These are phyloP conservation scores for Toxicodendron radicans DNA, from an alignment of 345 rosid species.

Conservation along the genomic window DNA sequence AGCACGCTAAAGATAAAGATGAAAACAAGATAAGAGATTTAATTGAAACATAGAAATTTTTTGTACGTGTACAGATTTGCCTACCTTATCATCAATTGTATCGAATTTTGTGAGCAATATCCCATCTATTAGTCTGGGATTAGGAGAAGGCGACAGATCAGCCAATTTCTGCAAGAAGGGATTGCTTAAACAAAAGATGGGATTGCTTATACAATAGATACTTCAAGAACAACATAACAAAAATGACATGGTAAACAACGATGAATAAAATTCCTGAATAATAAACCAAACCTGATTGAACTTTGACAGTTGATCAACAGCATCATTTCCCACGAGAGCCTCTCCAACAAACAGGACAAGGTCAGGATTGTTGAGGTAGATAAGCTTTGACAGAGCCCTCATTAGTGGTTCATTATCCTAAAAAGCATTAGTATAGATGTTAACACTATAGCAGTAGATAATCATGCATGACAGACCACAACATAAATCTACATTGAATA, in stretches of 20 bases:
- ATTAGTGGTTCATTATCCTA: slow-evolving; percentile 97
- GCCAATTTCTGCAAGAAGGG: slow-evolving; percentile 66
- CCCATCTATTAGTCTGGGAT: slow-evolving; percentile 82
- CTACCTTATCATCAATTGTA: slow-evolving; percentile 95
- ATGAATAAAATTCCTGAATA: neutral
- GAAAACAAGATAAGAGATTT: neutral
- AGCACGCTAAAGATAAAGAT: neutral
- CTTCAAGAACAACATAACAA: neutral
- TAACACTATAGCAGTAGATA: neutral
- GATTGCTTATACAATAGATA: slow-evolving; percentile 8
- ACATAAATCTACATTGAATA: neutral
- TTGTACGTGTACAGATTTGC: neutral
- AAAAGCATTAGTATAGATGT: slow-evolving; percentile 3
- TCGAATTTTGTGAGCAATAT: slow-evolving; percentile 94
- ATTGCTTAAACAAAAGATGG: slow-evolving; percentile 5
- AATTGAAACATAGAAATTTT: neutral
- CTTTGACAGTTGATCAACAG: slow-evolving; percentile 92
- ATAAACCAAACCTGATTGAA: slow-evolving; percentile 74
- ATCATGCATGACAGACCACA: neutral
- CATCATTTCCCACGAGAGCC: slow-evolving; percentile 98
- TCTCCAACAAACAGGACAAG: slow-evolving; percentile 97
- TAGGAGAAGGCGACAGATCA: slow-evolving; percentile 76
- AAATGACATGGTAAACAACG: neutral
- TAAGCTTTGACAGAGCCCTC: slow-evolving; percentile 97
- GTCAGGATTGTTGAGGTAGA: slow-evolving; percentile 83